phyloP scores from a whole-genome alignment of 345 rosid genomes.

The Lagerstroemia speciosa region DNA sequence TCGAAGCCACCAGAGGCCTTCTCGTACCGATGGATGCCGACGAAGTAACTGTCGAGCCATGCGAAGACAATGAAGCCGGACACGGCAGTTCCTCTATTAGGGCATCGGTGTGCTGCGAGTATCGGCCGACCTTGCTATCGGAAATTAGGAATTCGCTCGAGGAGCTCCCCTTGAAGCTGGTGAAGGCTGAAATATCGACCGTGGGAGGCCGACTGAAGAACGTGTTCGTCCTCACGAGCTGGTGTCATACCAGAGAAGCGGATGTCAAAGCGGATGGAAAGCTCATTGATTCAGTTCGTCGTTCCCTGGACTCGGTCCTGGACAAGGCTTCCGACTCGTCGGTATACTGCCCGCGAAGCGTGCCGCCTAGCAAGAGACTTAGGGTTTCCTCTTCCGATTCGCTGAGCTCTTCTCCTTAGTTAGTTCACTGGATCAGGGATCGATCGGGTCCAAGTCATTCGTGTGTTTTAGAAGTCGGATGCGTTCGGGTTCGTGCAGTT shows the following conservation, averaged over 20 bases:
- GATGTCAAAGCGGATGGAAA: slow-evolving; percentile 14
- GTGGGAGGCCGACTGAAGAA: slow-evolving; percentile 40
- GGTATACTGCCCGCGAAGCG: slow-evolving; percentile 34
- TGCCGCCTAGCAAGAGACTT: slow-evolving; percentile 35
- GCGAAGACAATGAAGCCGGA: slow-evolving; percentile 2
- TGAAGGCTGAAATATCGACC: slow-evolving; percentile 43
- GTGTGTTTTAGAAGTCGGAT: not conserved
- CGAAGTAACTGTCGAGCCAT: slow-evolving; percentile 40
- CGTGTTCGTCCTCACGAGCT: slow-evolving; percentile 30
- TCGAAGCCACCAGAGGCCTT: slow-evolving; percentile 35
- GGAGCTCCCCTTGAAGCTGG: slow-evolving; percentile 32
- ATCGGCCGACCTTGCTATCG: slow-evolving; percentile 35
- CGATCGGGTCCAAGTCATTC: not conserved
- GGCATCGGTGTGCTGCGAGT: slow-evolving; percentile 49
- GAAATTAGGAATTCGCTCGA: slow-evolving; percentile 42
- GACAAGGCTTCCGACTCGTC: slow-evolving; percentile 31
- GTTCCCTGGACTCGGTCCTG: slow-evolving; percentile 22
- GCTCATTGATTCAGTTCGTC: slow-evolving; percentile 16
- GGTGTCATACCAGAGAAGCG: not conserved
- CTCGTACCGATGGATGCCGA: slow-evolving; percentile 51
- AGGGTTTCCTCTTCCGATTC: slow-evolving; percentile 35
- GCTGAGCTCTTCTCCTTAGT: slow-evolving; percentile 24
- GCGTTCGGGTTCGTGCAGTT: not conserved
- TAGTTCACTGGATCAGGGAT: slow-evolving; percentile 4
- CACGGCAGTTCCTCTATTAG: slow-evolving; percentile 17